Evolutionary conservation across 73 alveolate species (phyloP).

Genomic region (Paramecium tetraurelia): DNA sequence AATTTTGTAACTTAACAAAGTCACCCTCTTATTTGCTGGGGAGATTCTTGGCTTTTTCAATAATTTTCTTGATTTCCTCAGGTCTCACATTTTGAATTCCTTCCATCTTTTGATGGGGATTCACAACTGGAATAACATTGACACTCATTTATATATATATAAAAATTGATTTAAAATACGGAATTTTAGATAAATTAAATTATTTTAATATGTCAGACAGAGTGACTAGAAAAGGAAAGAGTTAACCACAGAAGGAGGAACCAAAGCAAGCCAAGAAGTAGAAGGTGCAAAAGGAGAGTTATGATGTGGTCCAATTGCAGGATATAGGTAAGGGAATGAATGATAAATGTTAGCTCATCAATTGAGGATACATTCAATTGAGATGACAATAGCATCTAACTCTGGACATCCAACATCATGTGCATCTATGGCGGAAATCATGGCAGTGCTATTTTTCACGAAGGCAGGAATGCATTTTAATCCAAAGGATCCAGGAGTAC

Average conservation of each 20-base stretch:
- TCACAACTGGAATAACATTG: slow-evolving; percentile 26
- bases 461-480: slow-evolving; percentile 68
- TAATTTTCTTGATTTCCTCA: neutral
- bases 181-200: neutral
- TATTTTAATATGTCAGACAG: slow-evolving; percentile 26
- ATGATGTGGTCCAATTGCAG: neutral
- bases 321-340: slow-evolving; percentile 21
- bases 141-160: neutral
- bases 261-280: neutral
- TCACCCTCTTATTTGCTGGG: slow-evolving; percentile 12
- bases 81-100: slow-evolving; percentile 20
- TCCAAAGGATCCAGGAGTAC: slow-evolving; percentile 66
- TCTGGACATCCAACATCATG: slow-evolving; percentile 83
- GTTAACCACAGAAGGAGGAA: neutral
- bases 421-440: slow-evolving; percentile 77
- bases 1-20: neutral
- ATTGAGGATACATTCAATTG: slow-evolving; percentile 68
- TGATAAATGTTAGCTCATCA: slow-evolving; percentile 40
- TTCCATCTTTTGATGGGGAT: slow-evolving; percentile 41
- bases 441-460: slow-evolving; percentile 76
- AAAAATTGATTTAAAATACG: neutral
- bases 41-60: neutral
- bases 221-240: neutral
- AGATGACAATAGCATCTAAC: slow-evolving; percentile 73
- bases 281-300: neutral